Evolutionary conservation across 2,329 filamentous ascomycete genomes (phyloP), one percentile per base, ranked within the genome.

Genomic region (Colletotrichum acutatum): DNA sequence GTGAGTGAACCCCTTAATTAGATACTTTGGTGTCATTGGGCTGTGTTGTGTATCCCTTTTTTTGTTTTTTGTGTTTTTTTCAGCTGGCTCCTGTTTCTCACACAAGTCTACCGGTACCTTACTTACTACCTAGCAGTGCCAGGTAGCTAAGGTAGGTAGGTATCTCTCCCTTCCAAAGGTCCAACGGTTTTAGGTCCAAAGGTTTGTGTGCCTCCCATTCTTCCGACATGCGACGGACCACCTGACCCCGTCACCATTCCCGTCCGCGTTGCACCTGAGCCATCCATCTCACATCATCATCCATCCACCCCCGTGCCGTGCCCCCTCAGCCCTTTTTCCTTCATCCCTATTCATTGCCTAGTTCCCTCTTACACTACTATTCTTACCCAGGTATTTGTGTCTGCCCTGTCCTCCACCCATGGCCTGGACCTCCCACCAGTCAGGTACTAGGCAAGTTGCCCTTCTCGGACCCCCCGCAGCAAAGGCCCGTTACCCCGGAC

Each of bases 201-300:
- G 37, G 37, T 19, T 42, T 19, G 16, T 42, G 37, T 42, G 37
- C 42, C 42, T 49, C 42, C 42, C 19, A n/a, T n/a, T 49, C 42
- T 49, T 49, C 42, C 60, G 60, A 34, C 46, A 26, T 28, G 46
- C 60, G 28, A 34, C 60, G 60, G 60, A 63, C 60, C 60, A 63
- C 26, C 60, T 63, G 60, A 63, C 42, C 60, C 60, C 46, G 60
- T 63, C 60, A 63, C 60, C 60, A 63, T 63, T 53, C 46, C 42
- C 46, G 60, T 63, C 60, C 46, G 37, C 28, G 46, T 63, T 28
- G 28, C 60, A 34, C 46, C 60, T 63, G 60, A 63, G 46, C 60
- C 53, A 7, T 28, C 28, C 53, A 30, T 53, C 56, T 32, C 56
- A 32, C 28, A 22, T 37, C 56, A 22, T 37, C 56, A 34, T 34